Evolutionary conservation across 2,329 filamentous ascomycete species (phyloP).

Genomic region (Ophiostoma australiae): DNA sequence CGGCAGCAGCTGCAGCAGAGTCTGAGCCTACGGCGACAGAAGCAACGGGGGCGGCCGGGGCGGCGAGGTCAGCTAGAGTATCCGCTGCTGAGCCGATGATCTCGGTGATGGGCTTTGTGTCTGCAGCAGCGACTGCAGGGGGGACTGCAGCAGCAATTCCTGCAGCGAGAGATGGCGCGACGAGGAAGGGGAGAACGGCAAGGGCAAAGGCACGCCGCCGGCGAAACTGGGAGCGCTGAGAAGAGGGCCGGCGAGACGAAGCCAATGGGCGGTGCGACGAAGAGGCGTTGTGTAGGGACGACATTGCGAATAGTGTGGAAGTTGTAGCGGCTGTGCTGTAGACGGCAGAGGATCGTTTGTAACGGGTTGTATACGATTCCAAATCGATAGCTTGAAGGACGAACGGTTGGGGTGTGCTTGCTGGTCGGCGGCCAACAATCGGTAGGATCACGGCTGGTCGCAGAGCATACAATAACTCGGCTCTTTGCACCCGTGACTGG

Average conservation of each 20-base stretch:
- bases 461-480: neutral
- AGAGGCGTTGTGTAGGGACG: constrained; percentile 16
- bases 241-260: neutral
- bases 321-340: neutral
- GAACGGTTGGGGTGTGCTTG: neutral
- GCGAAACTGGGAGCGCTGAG: constrained; percentile 12
- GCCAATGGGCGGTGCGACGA: constrained; percentile 22
- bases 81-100: constrained; percentile 16
- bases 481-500: neutral
- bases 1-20: neutral
- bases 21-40: constrained; percentile 15
- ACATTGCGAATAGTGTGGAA: constrained; percentile 11
- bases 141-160: constrained; percentile 17
- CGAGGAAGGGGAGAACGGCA: constrained; percentile 25
- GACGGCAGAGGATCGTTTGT: neutral
- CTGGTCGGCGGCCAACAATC: neutral
- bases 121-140: constrained; percentile 16
- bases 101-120: neutral
- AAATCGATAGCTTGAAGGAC: neutral
- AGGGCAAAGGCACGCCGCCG: constrained; percentile 25
- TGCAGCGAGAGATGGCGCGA: constrained; percentile 23
- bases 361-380: neutral
- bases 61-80: neutral
- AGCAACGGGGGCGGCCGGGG: constrained; percentile 14
- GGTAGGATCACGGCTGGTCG: neutral